Percentiles rank a stretch among this genome's conserved stretches.
Conservation (phyloP, 805 yeast species). For the Komagataella ulmi region DNA sequence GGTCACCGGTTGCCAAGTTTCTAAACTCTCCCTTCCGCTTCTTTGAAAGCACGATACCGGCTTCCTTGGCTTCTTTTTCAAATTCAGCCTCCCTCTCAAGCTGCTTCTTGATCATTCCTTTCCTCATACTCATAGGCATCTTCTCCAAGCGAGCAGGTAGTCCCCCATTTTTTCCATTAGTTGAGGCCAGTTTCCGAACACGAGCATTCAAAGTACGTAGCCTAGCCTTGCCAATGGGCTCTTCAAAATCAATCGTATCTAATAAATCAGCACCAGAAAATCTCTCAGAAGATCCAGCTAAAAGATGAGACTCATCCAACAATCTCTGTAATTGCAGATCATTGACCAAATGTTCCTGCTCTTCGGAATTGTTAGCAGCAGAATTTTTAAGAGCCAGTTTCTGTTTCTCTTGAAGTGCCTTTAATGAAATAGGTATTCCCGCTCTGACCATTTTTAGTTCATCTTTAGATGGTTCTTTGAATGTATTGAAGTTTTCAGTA, state of each 20-base stretch:
- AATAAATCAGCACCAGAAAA: conserved; percentile 56
- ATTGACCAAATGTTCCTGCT: conserved; percentile 45
- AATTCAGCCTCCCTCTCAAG: conserved; percentile 35
- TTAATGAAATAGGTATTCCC: conserved; percentile 47
- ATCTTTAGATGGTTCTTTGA: conserved; percentile 22
- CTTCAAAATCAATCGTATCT: conserved; percentile 45
- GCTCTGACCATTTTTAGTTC: conserved; percentile 40
- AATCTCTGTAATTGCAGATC: conserved; percentile 65
- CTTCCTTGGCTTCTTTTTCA: conserved; percentile 74
- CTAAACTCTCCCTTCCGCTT: conserved; percentile 56
- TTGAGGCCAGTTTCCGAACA: conserved; percentile 31
- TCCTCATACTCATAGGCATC: conserved; percentile 82
- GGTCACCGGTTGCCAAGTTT: conserved; percentile 37
- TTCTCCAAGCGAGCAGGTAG: conserved; percentile 36
- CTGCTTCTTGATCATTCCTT: conserved; percentile 62
- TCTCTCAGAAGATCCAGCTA: conserved; percentile 19
- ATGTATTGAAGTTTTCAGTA: conserved; percentile 17
- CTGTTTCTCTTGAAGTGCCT: conserved; percentile 21
- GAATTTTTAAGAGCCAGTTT: conserved; percentile 15
- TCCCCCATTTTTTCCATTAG: conserved; percentile 25
- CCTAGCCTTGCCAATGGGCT: conserved; percentile 58
- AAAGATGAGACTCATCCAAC: conserved; percentile 58
- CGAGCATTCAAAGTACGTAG: conserved; percentile 50
- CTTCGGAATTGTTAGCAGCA: conserved; percentile 20
- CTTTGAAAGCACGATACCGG: conserved; percentile 78